Conservation (phyloP, 2,329 filamentous ascomycete genomes). For the Aspergillus sp. region DNA sequence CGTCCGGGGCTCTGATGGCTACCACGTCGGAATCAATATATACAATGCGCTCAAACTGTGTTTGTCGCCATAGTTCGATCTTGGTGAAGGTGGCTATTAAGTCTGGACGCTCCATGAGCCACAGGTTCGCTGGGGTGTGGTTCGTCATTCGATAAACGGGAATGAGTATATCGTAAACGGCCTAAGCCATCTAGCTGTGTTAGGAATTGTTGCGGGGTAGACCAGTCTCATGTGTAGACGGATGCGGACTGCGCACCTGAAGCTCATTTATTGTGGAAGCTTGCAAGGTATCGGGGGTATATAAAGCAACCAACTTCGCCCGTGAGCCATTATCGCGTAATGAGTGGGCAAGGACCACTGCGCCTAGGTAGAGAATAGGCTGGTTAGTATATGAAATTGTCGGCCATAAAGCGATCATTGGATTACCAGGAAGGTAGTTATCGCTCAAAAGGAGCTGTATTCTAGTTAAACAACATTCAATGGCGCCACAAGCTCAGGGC, state of each 20-base stretch:
- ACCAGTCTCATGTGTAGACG: background rate
- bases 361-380: constrained; percentile 58
- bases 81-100: constrained; percentile 94
- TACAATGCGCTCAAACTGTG: constrained; percentile 86
- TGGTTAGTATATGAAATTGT: constrained; percentile 9
- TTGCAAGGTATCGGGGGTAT: constrained; percentile 78
- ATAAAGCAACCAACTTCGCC: constrained; percentile 81
- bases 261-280: constrained; percentile 75
- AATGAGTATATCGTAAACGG: constrained; percentile 84
- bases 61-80: constrained; percentile 89
- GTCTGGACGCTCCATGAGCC: constrained; percentile 88
- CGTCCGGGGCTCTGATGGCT: constrained; percentile 85
- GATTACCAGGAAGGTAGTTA: constrained; percentile 83
- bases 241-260: constrained; percentile 52
- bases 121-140: constrained; percentile 74
- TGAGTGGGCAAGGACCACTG: constrained; percentile 90
- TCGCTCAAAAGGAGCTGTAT: constrained; percentile 85
- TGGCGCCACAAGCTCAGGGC: constrained; percentile 4
- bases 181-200: constrained; percentile 50
- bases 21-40: constrained; percentile 95
- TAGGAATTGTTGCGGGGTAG: constrained; percentile 15
- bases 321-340: constrained; percentile 84
- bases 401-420: constrained; percentile 1
- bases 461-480: constrained; percentile 5
- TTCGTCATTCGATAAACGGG: constrained; percentile 80